Conservation (phyloP, 768 basidiomycete species). For the Lactarius indigo region DNA sequence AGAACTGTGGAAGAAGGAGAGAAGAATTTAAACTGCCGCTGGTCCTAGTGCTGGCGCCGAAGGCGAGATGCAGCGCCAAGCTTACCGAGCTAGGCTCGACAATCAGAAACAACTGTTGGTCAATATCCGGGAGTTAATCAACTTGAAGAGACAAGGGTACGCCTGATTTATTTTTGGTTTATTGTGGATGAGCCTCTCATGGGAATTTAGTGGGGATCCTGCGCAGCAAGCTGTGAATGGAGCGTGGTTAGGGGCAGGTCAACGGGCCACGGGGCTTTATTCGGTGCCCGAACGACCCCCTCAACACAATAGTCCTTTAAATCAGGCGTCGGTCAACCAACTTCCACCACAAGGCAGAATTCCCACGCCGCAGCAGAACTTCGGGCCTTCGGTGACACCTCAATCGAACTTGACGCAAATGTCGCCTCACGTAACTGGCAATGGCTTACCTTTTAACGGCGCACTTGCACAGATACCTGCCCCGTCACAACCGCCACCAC, state of each 20-base stretch:
- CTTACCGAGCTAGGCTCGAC: constrained; percentile 3
- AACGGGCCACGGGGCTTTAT: constrained; percentile 10
- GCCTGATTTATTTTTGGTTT: not conserved
- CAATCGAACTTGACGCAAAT: constrained; percentile 19
- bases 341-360: constrained; percentile 8
- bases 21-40: constrained; percentile 1
- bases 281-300: constrained; percentile 10
- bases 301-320: constrained; percentile 18
- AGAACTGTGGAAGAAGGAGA: constrained; percentile 1
- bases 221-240: constrained; percentile 13
- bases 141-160: constrained; percentile 9
- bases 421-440: constrained; percentile 7
- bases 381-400: not conserved
- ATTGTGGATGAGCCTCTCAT: not conserved
- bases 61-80: constrained; percentile 8
- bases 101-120: not conserved
- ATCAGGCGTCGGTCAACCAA: constrained; percentile 12
- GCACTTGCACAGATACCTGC: constrained; percentile 1
- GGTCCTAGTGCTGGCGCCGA: not conserved
- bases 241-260: not conserved
- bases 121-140: constrained; percentile 4
- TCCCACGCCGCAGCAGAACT: constrained; percentile 17
- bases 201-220: constrained; percentile 7
- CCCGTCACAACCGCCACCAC: constrained; percentile 11
- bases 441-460: not conserved